Evolutionary conservation across 306 rosid genomes (phyloP), one percentile per base, ranked within the genome.

Genomic region (Gynostemma pentaphyllum): DNA sequence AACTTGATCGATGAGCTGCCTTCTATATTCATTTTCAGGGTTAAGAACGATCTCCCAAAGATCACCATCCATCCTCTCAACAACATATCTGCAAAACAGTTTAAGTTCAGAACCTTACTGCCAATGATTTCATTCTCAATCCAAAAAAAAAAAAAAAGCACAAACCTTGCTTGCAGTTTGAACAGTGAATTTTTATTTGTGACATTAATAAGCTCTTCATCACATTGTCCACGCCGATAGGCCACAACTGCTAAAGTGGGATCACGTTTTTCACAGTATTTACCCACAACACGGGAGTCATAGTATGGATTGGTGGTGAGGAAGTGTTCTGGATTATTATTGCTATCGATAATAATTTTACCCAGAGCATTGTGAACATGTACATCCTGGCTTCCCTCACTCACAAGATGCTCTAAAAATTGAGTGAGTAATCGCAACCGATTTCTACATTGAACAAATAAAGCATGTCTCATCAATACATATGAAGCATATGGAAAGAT

Each of bases 331-430:
- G 99, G 97, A 72, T 94, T 94, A 75, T 94, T 88, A 81, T 90
- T 90, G 77, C 99, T 94, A 75, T 94, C 99, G 60, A 94, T 86
- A 75, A 94, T 94, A 66, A 94, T 94, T 86, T 94, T 94, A 70
- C 99, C 99, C 79, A 94, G 73, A 21, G 99, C 99, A 64, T 94
- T 94, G 62, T 94, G 99, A 45, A 94, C 97, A 76, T 94, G 99
- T 48, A 88, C 97, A 67, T 94, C 99, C 75, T 88, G 99, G 88
- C 99, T 94, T 78, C 99, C 99, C 81, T 94, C 99, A 48, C 97
- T 88, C 81, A 94, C 99, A 22, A 94, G 94, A 86, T 94, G 97
- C 81, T 94, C 99, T 82, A 94, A 78, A 77, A 94, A 94, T 70
- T 94, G 99, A 29, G 97, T 81, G 66, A 94, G 99, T 56, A 94